phyloP scores from a whole-genome alignment of 2,329 filamentous ascomycete genomes.

The Botryotinia calthae region DNA sequence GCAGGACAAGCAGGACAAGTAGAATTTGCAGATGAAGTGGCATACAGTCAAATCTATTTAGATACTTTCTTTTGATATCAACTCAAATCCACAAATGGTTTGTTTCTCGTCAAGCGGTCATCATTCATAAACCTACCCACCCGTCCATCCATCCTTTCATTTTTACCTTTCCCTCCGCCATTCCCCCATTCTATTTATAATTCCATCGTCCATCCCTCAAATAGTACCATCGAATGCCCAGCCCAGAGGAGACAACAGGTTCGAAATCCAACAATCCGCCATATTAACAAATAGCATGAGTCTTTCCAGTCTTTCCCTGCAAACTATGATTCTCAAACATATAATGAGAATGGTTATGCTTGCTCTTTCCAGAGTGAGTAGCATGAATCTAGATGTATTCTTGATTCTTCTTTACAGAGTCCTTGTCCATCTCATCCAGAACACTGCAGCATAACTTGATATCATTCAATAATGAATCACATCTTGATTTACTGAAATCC shows the following conservation, averaged over 20 bases:
- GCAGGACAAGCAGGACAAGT: background rate
- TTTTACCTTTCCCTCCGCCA: background rate
- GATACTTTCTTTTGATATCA: background rate
- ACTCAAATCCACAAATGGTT: background rate
- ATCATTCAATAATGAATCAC: conserved; percentile 74
- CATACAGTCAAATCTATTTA: background rate
- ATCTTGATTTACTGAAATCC: conserved; percentile 81
- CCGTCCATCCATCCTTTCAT: background rate
- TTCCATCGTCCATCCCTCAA: background rate
- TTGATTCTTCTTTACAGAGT: conserved; percentile 66
- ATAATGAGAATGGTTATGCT: conserved; percentile 50
- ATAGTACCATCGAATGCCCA: background rate
- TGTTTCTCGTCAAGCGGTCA: background rate
- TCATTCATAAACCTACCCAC: background rate
- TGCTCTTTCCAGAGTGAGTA: conserved; percentile 50
- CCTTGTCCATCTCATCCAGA: conserved; percentile 71
- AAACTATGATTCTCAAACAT: conserved; percentile 80
- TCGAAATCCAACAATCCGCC: background rate
- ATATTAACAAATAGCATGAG: conserved; percentile 73
- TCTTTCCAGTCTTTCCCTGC: conserved; percentile 88
- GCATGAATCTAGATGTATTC: conserved; percentile 61
- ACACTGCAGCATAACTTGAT: conserved; percentile 73
- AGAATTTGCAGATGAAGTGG: background rate
- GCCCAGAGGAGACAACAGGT: background rate
- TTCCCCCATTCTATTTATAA: background rate